These are phyloP conservation scores for Monosporascus sp. DNA, from an alignment of 2,329 filamentous ascomycete genomes.

Conservation along the genomic window DNA sequence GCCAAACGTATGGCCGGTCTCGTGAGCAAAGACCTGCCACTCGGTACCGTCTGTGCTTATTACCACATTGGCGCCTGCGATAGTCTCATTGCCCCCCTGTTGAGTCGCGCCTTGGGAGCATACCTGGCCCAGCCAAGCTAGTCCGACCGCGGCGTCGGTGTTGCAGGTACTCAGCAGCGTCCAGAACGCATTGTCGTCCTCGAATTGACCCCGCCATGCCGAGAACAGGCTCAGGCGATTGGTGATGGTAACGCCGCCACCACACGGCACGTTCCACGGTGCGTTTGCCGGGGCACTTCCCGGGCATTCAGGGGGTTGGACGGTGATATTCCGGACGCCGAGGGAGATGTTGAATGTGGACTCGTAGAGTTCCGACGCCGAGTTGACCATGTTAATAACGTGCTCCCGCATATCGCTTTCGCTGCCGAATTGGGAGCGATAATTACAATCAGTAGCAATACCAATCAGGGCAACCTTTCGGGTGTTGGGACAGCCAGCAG, in stretches of 20 bases:
- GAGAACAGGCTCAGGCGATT: constrained; percentile 85
- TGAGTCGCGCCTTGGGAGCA: constrained; percentile 58
- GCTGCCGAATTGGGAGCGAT: constrained; percentile 67
- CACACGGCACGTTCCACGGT: constrained; percentile 81
- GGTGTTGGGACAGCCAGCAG: constrained; percentile 80
- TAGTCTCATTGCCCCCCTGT: constrained; percentile 60
- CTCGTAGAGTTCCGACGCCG: constrained; percentile 84
- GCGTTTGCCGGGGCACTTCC: constrained; percentile 60
- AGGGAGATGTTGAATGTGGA: constrained; percentile 91
- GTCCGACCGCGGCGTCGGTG: constrained; percentile 78
- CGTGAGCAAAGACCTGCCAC: constrained; percentile 95
- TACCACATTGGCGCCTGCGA: constrained; percentile 85
- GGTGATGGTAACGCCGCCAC: constrained; percentile 58
- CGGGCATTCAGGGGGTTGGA: constrained; percentile 72
- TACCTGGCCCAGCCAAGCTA: constrained; percentile 89
- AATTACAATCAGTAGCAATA: constrained; percentile 89
- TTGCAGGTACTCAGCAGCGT: constrained; percentile 78
- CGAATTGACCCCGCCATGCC: constrained; percentile 72
- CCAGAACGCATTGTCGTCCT: constrained; percentile 89
- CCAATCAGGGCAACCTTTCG: constrained; percentile 88
- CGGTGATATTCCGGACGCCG: constrained; percentile 78
- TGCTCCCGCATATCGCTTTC: constrained; percentile 63
- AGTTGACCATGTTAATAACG: constrained; percentile 79
- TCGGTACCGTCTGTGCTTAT: constrained; percentile 69
- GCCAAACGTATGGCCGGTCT: constrained; percentile 90